These are phyloP conservation scores for Datura wrightii DNA, from an alignment of 257 asterid genomes.

Conservation along the genomic window DNA sequence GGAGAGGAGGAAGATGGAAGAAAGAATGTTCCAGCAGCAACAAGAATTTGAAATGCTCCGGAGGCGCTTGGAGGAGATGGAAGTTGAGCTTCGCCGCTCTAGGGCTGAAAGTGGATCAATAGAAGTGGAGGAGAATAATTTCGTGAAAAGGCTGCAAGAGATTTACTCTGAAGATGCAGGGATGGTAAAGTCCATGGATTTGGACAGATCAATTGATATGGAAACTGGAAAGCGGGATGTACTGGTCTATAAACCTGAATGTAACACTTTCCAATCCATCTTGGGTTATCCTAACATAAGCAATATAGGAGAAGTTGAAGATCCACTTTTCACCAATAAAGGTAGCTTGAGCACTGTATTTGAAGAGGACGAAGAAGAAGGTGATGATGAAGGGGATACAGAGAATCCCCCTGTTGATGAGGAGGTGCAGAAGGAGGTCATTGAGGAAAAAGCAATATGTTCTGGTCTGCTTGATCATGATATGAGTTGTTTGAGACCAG, in stretches of 20 bases:
- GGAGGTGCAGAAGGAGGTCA: conserved; percentile 81
- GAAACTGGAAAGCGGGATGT: conserved; percentile 50
- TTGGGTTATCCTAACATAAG: conserved; percentile 40
- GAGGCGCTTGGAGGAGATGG: conserved; percentile 78
- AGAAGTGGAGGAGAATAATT: conserved; percentile 63
- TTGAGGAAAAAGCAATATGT: conserved; percentile 69
- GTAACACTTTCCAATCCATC: conserved; percentile 34
- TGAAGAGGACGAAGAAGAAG: conserved; percentile 81
- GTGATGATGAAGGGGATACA: conserved; percentile 55
- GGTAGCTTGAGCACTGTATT: conserved; percentile 75
- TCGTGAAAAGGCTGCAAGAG: conserved; percentile 63
- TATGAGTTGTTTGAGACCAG: neutral
- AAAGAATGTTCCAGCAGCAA: conserved; percentile 59
- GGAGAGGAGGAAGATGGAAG: conserved; percentile 86
- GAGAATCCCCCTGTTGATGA: conserved; percentile 49
- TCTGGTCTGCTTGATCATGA: conserved; percentile 24
- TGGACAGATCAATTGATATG: conserved; percentile 74
- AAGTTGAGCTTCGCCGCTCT: conserved; percentile 54
- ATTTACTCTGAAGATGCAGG: conserved; percentile 66
- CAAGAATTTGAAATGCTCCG: conserved; percentile 72
- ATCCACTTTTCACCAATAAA: conserved; percentile 47
- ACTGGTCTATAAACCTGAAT: conserved; percentile 41
- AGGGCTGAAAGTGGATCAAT: conserved; percentile 54
- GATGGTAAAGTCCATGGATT: conserved; percentile 97
- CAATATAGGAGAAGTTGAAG: conserved; percentile 48